A percentile compares a stretch with the other conserved stretches of the same genome.
Conservation (phyloP, 352 stramenopile species). For the Globisporangium solare region DNA sequence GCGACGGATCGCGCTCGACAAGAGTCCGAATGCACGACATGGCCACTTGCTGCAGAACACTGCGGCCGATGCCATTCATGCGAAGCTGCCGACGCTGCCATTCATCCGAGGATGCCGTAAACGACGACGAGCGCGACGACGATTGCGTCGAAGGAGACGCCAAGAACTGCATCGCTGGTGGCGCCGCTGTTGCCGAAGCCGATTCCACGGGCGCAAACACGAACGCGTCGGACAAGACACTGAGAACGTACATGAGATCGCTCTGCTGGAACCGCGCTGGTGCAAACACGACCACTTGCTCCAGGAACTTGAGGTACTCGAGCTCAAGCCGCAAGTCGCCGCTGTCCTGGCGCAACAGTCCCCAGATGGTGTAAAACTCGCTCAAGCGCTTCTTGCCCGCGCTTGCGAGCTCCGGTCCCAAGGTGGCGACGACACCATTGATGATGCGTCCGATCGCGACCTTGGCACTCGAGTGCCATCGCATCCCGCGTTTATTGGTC, state of each 20-base stretch:
- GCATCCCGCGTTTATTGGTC: conserved; percentile 41
- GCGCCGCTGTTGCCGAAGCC: not conserved
- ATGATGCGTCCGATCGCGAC: conserved; percentile 58
- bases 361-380: conserved; percentile 71
- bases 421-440: conserved; percentile 57
- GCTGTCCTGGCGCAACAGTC: conserved; percentile 52
- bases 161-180: too few relatives aligned
- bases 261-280: conserved; percentile 47
- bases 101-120: conserved; percentile 13
- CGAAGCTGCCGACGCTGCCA: conserved; percentile 29
- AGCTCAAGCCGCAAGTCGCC: conserved; percentile 67
- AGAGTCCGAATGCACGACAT: conserved; percentile 77
- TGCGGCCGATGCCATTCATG: conserved; percentile 54
- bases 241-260: conserved; percentile 61
- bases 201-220: conserved; percentile 1
- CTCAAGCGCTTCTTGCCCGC: conserved; percentile 37
- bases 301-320: conserved; percentile 75
- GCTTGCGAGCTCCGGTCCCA: conserved; percentile 48
- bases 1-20: conserved; percentile 62
- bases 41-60: conserved; percentile 62
- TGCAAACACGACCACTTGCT: conserved; percentile 82
- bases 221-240: conserved; percentile 46
- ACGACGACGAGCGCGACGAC: conserved; percentile 10
- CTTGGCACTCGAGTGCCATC: conserved; percentile 53
- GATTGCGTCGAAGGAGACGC: conserved; percentile 7